These are phyloP conservation scores for Lepidium aucheri DNA, from an alignment of 345 rosid genomes.

Conservation along the genomic window DNA sequence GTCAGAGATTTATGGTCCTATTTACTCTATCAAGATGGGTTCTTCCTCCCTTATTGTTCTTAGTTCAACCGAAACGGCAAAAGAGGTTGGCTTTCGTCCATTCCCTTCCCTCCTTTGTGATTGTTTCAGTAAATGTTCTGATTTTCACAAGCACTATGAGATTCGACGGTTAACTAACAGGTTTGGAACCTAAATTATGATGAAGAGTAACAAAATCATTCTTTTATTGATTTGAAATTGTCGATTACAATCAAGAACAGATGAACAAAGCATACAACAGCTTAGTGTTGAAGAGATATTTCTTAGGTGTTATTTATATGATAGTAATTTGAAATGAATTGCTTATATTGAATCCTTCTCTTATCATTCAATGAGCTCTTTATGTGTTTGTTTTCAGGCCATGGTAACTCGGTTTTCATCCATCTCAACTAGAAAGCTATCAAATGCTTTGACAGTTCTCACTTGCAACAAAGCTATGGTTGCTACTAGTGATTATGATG, in stretches of 20 bases:
- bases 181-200: not conserved
- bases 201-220: not conserved
- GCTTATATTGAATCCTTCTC: not conserved
- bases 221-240: not conserved
- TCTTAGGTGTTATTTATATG: not conserved
- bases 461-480: slow-evolving; percentile 70
- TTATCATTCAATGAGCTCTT: not conserved
- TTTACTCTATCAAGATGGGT: slow-evolving; percentile 71
- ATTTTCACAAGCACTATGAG: not conserved
- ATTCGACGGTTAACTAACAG: not conserved
- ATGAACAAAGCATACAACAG: not conserved
- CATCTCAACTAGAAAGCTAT: slow-evolving; percentile 67
- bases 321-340: not conserved
- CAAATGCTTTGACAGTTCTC: slow-evolving; percentile 60
- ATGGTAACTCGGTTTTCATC: slow-evolving; percentile 80
- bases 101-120: too few species aligned
- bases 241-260: not conserved
- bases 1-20: slow-evolving; percentile 78
- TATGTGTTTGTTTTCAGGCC: slow-evolving; percentile 40
- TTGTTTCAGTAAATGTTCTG: not conserved
- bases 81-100: slow-evolving; percentile 56
- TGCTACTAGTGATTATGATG: slow-evolving; percentile 76
- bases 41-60: slow-evolving; percentile 59
- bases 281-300: not conserved
- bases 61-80: slow-evolving; percentile 54